Evolutionary conservation across 345 rosid species (phyloP).

Genomic region (Pugionium dolabratum): DNA sequence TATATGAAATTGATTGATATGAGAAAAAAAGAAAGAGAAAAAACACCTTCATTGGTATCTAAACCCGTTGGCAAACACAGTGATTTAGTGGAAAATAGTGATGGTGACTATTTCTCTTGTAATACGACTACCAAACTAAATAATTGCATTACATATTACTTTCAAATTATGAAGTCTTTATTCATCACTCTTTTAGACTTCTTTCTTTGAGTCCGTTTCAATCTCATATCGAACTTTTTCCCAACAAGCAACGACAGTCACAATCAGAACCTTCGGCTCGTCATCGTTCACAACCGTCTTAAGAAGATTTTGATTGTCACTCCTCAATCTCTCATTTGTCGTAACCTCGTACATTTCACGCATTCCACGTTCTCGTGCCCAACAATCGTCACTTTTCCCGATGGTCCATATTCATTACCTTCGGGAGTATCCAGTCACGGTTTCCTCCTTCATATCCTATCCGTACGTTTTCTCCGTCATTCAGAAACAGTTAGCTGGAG

Average conservation of each 20-base stretch:
- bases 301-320: constrained; percentile 18
- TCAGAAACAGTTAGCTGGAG: constrained; percentile 58
- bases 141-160: neutral
- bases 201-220: constrained; percentile 29
- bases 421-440: constrained; percentile 52
- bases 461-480: constrained; percentile 57
- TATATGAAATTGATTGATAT: too few species aligned
- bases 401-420: constrained; percentile 56
- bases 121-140: neutral
- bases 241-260: constrained; percentile 44
- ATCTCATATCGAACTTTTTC: constrained; percentile 47
- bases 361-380: constrained; percentile 45
- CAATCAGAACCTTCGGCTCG: constrained; percentile 32
- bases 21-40: too few species aligned
- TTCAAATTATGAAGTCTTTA: too few species aligned
- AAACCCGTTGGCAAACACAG: too few species aligned
- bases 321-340: constrained; percentile 15
- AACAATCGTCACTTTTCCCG: constrained; percentile 50
- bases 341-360: constrained; percentile 35
- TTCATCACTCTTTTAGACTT: too few species aligned
- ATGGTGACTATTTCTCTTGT: neutral
- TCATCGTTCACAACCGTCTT: constrained; percentile 23
- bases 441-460: constrained; percentile 59
- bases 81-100: too few species aligned
- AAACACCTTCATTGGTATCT: too few species aligned